Base-by-base conservation (phyloP, 768 basidiomycete species). In the Termitomyces sp. region DNA sequence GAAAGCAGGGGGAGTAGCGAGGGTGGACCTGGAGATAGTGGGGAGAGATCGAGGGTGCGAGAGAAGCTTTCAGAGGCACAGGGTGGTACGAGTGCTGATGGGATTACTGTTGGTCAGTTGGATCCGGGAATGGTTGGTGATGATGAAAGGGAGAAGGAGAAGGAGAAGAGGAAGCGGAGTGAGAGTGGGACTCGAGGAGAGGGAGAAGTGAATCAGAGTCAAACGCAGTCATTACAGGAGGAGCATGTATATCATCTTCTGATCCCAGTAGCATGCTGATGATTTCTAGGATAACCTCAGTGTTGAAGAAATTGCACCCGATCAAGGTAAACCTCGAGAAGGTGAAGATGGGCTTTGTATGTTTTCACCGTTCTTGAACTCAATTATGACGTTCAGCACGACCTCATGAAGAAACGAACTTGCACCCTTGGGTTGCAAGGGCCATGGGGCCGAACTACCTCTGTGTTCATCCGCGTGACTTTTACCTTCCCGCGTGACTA, bases 401-500 rank as follows among this genome's bases (percentile, higher is more conserved):
- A 89, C 54, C 72, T 89, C 40, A 75, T 77, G 8, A 89, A 87
- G 67, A 84, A 80, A 62, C 83, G 92, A 10, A 87, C 84, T 14
- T 91, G 91, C 62, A 94, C 92, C 1, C 77, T 97, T 47, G 90
- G 92, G 4, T 73, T 98, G 43, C 85, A 91, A 60, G 91, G 91
- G 2, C 94, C 93, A 2, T 95, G 94, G 94, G 92, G 90, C n/a
- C 88, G 87, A 55, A 82, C 80, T 0, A 87, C 86, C 11, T 87
- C 86, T 19, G 88, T 89, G 7, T 94, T 92, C 71, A 85, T 94
- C 56, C 86, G 95, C 0, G 81, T 96, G 28, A 87, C 90, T 1
- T 95, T 97, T 73, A 86, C 83, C 1, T 98, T 98, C 64, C 94
- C 96, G 0, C 78, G 83, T 23, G 82, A 82, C 43, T 98, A 98